Evolutionary conservation across 305 asterid species (phyloP), one percentile per base, ranked within the genome.

Genomic region (Solanum hybrid): DNA sequence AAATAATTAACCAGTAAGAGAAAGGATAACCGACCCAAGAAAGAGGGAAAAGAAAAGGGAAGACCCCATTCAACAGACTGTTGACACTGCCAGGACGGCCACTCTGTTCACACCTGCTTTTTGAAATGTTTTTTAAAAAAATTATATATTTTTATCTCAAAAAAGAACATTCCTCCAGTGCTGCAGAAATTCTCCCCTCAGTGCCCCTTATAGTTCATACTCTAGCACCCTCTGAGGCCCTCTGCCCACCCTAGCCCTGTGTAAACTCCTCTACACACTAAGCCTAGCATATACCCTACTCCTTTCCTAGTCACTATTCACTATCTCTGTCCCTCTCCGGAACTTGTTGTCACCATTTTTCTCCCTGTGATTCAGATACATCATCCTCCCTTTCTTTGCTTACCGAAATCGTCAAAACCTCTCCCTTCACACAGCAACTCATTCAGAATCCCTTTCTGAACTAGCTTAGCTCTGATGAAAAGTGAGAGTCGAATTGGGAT

Each of bases 281-380:
- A 80, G n/a, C 34, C 42, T 80, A 80, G 67, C n/a, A 80, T 80
- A 80, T 37, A 40, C n/a, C 86, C 86, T 39, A 9, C 37, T 14
- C 87, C 87, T 82, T 82, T 40, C 87, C 87, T 16, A 40, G 71
- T 82, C 37, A 28, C 87, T 81, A 81, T 26, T 81, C 86, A 81
- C 36, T 40, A 82, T 40, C 87, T 82, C 69, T 82, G 87, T 42
- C 87, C 36, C 87, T 82, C 71, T 33, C 87, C 36, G 51, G 64
- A 42, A 40, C 37, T 40, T 40, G 67, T 39, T 26, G 37, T 82
- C 35, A 16, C 69, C 71, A 82, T 40, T 82, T 40, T 42, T 82
- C 37, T 26, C 35, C 37, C 71, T 82, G 31, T 14, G 16, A 82
- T 82, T 40, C 87, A 28, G 87, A 28, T 82, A 11, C 71, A 42